A percentile compares a stretch with the other conserved stretches of the same genome.
Conservation (phyloP, 768 basidiomycete species). For the Suillus tomentosus region DNA sequence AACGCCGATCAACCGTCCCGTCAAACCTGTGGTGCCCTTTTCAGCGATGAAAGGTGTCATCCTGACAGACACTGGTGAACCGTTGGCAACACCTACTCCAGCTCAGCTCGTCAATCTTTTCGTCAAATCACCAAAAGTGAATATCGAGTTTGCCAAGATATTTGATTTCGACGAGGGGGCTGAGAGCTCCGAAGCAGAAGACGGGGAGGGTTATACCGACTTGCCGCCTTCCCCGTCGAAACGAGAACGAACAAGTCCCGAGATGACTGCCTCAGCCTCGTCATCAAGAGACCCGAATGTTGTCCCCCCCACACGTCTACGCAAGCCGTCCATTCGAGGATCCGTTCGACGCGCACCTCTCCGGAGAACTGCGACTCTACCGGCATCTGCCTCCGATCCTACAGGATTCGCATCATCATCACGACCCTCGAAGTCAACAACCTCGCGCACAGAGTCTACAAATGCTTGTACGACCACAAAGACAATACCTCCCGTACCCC, state of each 20-base stretch:
- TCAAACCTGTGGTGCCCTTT: conserved; percentile 30
- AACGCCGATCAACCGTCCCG: conserved; percentile 52
- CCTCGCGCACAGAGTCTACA: conserved; percentile 15
- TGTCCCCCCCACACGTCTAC: conserved; percentile 49
- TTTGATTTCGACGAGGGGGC: conserved; percentile 60
- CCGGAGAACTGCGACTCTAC: conserved; percentile 24
- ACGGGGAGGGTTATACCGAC: conserved; percentile 10
- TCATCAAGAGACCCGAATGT: conserved; percentile 27
- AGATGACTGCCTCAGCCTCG: conserved; percentile 28
- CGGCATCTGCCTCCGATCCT: conserved; percentile 45
- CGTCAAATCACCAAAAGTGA: conserved; percentile 66
- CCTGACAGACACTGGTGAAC: conserved; percentile 76
- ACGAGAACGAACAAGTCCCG: conserved; percentile 41
- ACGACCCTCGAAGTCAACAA: conserved; percentile 22
- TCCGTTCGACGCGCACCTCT: conserved; percentile 36
- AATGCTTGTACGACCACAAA: conserved; percentile 16
- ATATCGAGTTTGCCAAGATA: conserved; percentile 75
- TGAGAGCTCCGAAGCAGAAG: conserved; percentile 32
- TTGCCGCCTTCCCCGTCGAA: conserved; percentile 51
- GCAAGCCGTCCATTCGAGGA: conserved; percentile 58
- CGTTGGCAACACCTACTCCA: conserved; percentile 69
- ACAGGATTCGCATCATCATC: conserved; percentile 32
- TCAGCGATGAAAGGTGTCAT: conserved; percentile 80
- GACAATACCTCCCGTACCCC: conserved; percentile 27
- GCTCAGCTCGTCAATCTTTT: conserved; percentile 68